A percentile compares a stretch with the other conserved stretches of the same genome.
Conservation (phyloP, 1,139 yeast species). For the Geotrichum phurueaensis region DNA sequence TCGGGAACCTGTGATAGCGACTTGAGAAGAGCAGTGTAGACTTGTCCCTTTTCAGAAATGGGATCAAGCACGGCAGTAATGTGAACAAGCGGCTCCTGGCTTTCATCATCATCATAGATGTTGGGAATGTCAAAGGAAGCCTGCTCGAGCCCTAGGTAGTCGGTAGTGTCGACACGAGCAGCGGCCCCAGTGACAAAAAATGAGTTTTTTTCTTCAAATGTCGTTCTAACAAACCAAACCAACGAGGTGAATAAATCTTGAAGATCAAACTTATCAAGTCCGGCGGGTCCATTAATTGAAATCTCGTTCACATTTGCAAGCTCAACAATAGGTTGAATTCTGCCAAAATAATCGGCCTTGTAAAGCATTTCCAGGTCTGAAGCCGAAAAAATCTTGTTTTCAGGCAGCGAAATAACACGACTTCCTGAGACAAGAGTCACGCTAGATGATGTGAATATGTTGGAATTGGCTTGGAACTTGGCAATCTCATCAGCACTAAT, state of each 20-base stretch:
- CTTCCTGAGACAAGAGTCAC: constrained; percentile 27
- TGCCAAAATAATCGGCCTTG: constrained; percentile 26
- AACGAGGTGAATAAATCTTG: constrained; percentile 27
- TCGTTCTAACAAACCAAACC: constrained; percentile 22
- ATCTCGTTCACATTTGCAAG: constrained; percentile 11
- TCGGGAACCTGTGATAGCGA: constrained; percentile 39
- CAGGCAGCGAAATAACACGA: constrained; percentile 22
- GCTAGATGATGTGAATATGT: too few relatives aligned
- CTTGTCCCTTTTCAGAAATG: constrained; percentile 60
- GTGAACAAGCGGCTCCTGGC: constrained; percentile 34
- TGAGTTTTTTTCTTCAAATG: constrained; percentile 18
- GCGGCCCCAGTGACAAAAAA: constrained; percentile 13
- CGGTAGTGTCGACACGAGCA: constrained; percentile 19
- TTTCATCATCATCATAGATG: constrained; percentile 19
- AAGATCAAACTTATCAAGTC: constrained; percentile 17
- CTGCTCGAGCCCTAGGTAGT: constrained; percentile 20
- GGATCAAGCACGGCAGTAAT: constrained; percentile 67
- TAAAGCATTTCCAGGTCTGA: constrained; percentile 24
- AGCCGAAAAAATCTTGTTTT: constrained; percentile 7
- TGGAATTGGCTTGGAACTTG: neutral
- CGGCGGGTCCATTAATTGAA: neutral
- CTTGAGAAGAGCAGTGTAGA: constrained; percentile 47
- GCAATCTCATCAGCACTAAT: neutral
- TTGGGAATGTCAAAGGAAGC: constrained; percentile 22
- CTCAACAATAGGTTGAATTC: constrained; percentile 25